These are phyloP conservation scores for Erodium chrysanthum DNA, from an alignment of 441 rosid species.

Conservation along the genomic window DNA sequence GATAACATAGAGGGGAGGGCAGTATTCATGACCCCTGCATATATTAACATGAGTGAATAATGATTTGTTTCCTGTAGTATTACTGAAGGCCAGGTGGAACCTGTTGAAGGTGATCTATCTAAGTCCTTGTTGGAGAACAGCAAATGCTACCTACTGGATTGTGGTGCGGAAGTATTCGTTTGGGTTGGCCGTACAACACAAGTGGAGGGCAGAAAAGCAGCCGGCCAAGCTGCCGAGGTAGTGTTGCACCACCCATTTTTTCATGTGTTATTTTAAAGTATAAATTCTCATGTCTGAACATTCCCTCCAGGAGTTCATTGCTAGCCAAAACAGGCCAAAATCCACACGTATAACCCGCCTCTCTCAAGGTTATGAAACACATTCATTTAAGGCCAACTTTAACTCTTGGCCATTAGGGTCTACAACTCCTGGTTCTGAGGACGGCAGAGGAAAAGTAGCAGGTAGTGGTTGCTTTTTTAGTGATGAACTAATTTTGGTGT, in stretches of 20 bases:
- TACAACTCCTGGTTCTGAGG: constrained; percentile 66
- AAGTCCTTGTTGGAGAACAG: constrained; percentile 80
- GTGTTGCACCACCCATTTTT: constrained; percentile 15
- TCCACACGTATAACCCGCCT: constrained; percentile 69
- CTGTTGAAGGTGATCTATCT: constrained; percentile 72
- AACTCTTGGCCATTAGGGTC: constrained; percentile 95
- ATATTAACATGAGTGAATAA: not conserved
- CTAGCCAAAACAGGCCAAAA: constrained; percentile 75
- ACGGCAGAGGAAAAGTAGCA: constrained; percentile 98
- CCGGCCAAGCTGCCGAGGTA: constrained; percentile 82
- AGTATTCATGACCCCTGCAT: not conserved
- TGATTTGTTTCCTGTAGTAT: constrained; percentile 37
- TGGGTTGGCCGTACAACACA: constrained; percentile 98
- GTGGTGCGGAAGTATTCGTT: constrained; percentile 80
- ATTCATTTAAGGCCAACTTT: constrained; percentile 83
- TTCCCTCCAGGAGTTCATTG: constrained; percentile 60
- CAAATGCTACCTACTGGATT: constrained; percentile 76
- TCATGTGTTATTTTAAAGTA: constrained; percentile 17
- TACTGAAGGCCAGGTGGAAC: constrained; percentile 50
- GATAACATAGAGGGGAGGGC: not conserved
- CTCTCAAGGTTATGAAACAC: constrained; percentile 91
- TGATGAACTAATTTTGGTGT: constrained; percentile 14
- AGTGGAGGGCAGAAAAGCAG: constrained; percentile 92
- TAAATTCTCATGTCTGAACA: constrained; percentile 24
- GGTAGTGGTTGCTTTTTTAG: constrained; percentile 35